Evolutionary conservation across 2,329 filamentous ascomycete species (phyloP).

Genomic region (Alternaria atra): DNA sequence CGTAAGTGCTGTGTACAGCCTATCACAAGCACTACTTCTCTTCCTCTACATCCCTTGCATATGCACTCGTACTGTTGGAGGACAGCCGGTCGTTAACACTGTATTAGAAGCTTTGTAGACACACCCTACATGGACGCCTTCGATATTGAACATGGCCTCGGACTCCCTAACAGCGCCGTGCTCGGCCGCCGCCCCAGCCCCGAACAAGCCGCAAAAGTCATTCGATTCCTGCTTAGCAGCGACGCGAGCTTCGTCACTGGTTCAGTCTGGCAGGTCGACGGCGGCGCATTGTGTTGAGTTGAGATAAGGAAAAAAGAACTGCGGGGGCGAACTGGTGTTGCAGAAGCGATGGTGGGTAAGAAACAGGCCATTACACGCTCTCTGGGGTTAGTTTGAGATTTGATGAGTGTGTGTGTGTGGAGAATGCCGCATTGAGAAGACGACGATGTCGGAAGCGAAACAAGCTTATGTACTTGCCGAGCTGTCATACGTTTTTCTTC

Average conservation of each 20-base stretch:
- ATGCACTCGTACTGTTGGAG: neutral
- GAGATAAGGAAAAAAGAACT: constrained; percentile 1
- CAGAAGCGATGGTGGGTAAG: neutral
- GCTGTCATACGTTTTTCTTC: neutral
- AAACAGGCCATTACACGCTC: neutral
- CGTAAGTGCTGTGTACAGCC: constrained; percentile 41
- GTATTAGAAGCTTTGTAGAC: constrained; percentile 25
- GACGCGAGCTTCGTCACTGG: constrained; percentile 30
- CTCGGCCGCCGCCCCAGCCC: constrained; percentile 20
- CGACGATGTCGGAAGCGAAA: neutral
- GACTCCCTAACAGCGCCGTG: constrained; percentile 19
- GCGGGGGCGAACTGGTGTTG: neutral
- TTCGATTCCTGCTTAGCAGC: constrained; percentile 25
- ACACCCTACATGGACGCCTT: constrained; percentile 23
- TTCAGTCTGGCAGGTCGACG: constrained; percentile 28
- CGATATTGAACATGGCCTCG: constrained; percentile 1
- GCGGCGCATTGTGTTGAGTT: constrained; percentile 25
- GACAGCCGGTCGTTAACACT: constrained; percentile 1
- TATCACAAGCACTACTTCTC: neutral
- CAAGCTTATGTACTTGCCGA: constrained; percentile 1
- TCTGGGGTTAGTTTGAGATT: neutral
- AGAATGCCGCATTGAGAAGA: neutral
- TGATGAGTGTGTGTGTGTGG: neutral
- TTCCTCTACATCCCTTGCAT: neutral
- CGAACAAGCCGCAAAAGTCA: constrained; percentile 26